These are phyloP conservation scores for Schoenoplectus triqueter DNA, from an alignment of 202 grass and related monocot genomes.

Conservation along the genomic window DNA sequence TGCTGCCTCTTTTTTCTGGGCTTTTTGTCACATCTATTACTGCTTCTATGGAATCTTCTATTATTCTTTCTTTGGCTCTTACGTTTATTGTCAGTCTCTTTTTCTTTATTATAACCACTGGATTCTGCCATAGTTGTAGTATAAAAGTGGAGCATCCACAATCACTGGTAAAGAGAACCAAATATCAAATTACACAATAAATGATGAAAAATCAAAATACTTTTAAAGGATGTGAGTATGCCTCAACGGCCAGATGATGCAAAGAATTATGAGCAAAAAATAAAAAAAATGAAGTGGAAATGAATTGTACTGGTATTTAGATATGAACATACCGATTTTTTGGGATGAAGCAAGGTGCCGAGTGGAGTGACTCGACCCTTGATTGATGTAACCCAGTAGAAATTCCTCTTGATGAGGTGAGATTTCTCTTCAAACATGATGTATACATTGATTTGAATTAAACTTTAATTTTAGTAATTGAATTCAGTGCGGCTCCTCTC, in stretches of 20 bases:
- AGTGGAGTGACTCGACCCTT: not conserved
- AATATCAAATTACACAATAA: not conserved
- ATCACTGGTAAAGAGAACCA: constrained; percentile 7
- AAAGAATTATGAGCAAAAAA: not conserved
- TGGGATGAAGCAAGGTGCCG: constrained; percentile 8
- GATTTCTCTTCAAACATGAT: constrained; percentile 10
- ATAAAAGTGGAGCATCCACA: constrained; percentile 29
- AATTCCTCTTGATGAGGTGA: not conserved
- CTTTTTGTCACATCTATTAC: constrained; percentile 15
- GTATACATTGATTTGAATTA: constrained; percentile 27
- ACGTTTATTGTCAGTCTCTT: constrained; percentile 10
- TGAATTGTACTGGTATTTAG: not conserved
- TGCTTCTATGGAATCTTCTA: constrained; percentile 25
- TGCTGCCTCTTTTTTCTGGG: constrained; percentile 54
- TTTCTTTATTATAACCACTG: not conserved
- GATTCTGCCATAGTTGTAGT: constrained; percentile 24
- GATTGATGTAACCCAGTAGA: constrained; percentile 13
- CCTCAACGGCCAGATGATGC: not conserved
- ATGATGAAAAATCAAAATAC: not conserved
- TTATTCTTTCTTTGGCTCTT: constrained; percentile 12
- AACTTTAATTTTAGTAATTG: not conserved
- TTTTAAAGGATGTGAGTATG: not conserved
- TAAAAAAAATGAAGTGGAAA: not conserved
- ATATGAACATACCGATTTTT: constrained; percentile 16
- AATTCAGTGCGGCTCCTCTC: not conserved